A percentile compares a stretch with the other conserved stretches of the same genome.
phyloP scores from a whole-genome alignment of 2,329 filamentous ascomycete species.

The Pseudogymnoascus sp. region DNA sequence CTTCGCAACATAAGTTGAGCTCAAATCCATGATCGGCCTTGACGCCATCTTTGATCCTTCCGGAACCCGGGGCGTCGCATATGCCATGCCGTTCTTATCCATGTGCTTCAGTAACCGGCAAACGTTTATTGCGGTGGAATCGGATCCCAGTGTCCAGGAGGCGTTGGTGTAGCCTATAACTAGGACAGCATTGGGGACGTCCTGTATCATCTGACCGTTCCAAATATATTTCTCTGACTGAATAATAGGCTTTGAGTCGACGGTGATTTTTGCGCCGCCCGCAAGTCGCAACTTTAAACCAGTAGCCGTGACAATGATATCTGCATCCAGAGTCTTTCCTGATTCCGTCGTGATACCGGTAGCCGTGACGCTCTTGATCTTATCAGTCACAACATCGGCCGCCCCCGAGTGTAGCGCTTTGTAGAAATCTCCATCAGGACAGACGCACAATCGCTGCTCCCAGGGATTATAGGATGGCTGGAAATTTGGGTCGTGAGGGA shows the following conservation, averaged over 20 bases:
- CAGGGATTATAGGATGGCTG: conserved; percentile 57
- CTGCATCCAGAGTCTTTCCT: conserved; percentile 40
- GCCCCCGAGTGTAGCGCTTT: conserved; percentile 38
- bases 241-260: conserved; percentile 46
- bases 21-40: conserved; percentile 18
- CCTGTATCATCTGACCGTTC: conserved; percentile 58
- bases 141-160: conserved; percentile 60
- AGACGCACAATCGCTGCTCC: conserved; percentile 69
- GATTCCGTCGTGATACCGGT: conserved; percentile 34
- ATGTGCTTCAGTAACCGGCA: conserved; percentile 26
- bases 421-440: conserved; percentile 49
- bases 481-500: conserved; percentile 55
- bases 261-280: conserved; percentile 41
- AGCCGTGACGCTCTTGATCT: conserved; percentile 42
- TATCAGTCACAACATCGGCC: conserved; percentile 41
- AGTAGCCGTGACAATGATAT: conserved; percentile 63
- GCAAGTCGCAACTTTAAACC: conserved; percentile 53
- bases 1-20: conserved; percentile 23
- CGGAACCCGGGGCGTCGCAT: conserved; percentile 16
- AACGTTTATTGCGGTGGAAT: conserved; percentile 27
- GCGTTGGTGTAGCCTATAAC: conserved; percentile 58
- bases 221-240: conserved; percentile 47
- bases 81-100: conserved; percentile 14
- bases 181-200: conserved; percentile 53
- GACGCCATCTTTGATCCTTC: conserved; percentile 12